Percentiles rank a stretch among this genome's conserved stretches.
Evolutionary conservation across 2,329 filamentous ascomycete genomes (phyloP).

Genomic region (Elsinoe arachidis): DNA sequence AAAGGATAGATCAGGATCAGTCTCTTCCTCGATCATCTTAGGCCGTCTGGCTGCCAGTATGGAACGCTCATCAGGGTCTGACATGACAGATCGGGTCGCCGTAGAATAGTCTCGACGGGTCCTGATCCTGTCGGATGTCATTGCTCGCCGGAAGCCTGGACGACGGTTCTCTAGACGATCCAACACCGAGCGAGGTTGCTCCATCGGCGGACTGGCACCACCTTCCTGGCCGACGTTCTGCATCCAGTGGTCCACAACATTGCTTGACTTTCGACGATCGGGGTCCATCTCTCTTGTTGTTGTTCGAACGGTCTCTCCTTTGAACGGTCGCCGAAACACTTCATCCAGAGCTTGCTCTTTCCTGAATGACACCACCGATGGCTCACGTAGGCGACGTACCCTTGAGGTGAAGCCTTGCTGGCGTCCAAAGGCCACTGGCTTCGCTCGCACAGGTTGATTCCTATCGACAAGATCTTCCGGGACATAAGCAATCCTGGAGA

Average conservation of each 20-base stretch:
- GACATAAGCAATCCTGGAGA: constrained; percentile 69
- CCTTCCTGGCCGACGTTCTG: constrained; percentile 52
- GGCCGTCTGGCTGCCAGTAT: constrained; percentile 28
- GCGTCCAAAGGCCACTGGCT: constrained; percentile 30
- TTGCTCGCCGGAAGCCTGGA: constrained; percentile 45
- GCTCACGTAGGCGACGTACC: constrained; percentile 58
- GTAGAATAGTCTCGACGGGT: constrained; percentile 41
- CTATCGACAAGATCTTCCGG: constrained; percentile 79
- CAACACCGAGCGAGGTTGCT: constrained; percentile 51
- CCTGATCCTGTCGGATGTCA: constrained; percentile 27
- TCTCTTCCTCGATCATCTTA: constrained; percentile 39
- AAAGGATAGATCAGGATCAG: constrained; percentile 29
- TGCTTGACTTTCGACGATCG: constrained; percentile 65
- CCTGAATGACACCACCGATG: constrained; percentile 78
- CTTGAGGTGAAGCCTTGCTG: constrained; percentile 17
- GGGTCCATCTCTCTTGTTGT: constrained; percentile 34
- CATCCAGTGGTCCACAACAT: constrained; percentile 87
- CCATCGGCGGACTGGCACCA: constrained; percentile 48
- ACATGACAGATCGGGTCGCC: constrained; percentile 45
- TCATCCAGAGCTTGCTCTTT: constrained; percentile 87
- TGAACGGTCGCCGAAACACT: constrained; percentile 66
- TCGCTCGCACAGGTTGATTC: constrained; percentile 24
- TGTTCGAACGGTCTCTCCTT: constrained; percentile 48
- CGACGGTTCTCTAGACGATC: constrained; percentile 49
- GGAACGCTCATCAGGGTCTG: constrained; percentile 47